Evolutionary conservation across 257 asterid species (phyloP).

Genomic region (Gardenia jasminoides): DNA sequence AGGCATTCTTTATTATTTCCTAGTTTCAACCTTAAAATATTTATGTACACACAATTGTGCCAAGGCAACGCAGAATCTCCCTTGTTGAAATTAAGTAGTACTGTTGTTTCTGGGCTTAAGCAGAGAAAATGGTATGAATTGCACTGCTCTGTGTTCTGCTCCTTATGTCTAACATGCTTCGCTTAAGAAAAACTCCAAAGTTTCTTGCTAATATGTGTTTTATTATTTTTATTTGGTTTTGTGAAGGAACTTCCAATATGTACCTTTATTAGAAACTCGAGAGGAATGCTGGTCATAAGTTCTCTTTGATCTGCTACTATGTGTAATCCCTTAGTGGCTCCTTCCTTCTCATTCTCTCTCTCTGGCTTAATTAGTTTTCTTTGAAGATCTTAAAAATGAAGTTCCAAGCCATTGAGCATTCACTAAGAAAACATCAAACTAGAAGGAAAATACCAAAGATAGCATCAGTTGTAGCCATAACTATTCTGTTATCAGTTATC

Average conservation of each 20-base stretch:
- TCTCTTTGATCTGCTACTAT: not conserved
- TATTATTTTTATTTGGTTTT: too few species aligned
- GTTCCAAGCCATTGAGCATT: constrained; percentile 6
- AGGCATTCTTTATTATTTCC: too few species aligned
- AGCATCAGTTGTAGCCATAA: constrained; percentile 1
- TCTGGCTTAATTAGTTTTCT: not conserved
- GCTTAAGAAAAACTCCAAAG: too few species aligned
- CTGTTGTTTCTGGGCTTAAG: not conserved
- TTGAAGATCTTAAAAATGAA: not conserved
- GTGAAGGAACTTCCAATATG: not conserved
- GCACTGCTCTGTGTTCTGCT: too few species aligned
- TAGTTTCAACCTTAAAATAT: too few species aligned
- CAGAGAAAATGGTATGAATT: too few species aligned
- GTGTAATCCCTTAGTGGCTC: not conserved
- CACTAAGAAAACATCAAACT: constrained; percentile 5
- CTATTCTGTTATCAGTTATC: constrained; percentile 10
- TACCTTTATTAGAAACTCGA: not conserved
- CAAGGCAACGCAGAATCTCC: too few species aligned
- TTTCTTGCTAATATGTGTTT: not conserved
- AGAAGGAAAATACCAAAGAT: constrained; percentile 10
- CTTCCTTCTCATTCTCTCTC: not conserved
- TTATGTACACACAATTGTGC: too few species aligned
- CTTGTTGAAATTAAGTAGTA: not conserved
- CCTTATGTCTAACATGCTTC: too few species aligned
- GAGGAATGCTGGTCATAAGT: too few species aligned